Evolutionary conservation across 768 basidiomycete genomes (phyloP), one percentile per base, ranked within the genome.

Genomic region (Mycena alexandri): DNA sequence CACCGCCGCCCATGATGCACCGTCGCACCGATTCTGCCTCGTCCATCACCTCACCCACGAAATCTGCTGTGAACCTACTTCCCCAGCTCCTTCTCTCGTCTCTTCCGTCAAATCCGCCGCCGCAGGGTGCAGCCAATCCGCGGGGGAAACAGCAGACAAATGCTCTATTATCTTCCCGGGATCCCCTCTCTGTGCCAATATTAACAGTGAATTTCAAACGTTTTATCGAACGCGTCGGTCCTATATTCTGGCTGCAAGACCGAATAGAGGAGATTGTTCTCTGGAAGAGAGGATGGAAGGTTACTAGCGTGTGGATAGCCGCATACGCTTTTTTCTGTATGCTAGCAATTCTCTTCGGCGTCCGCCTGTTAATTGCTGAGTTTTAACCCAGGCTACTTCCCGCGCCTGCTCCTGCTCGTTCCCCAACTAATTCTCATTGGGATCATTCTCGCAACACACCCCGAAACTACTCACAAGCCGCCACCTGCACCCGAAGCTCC

Each of bases 221-320:
- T 24, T 96, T 97, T 65, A 86, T 96, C 5, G 85, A 88, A 8
- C 89, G 85, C 71, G 83, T 89, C 5, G 93, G 93, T 0, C 91
- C 93, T 0, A 79, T 95, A 9, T 97, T 96, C 73, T 97, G 95
- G 95, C 69, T 96, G 21, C 93, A 94, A 78, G 95, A 98, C 75
- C 80, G 95, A 1, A 74, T 93, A 16, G 95, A 97, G 76, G 95
- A 96, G 79, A 83, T 95, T 4, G 61, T 96, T 5, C 82, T 93
- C 69, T 96, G 95, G 95, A 90, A 87, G 75, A 85, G 86, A 50
- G 90, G 91, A 0, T 91, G 89, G 90, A 86, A 84, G 72, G 81
- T 87, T 46, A 96, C 95, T 1, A 75, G 80, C 44, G 84, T 87
- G 0, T 96, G 92, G 91, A 89, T 96, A 80, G 84, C 88, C 3